Evolutionary conservation across 177 flowering plant genomes (phyloP).

Genomic region (Vitis hybrid): DNA sequence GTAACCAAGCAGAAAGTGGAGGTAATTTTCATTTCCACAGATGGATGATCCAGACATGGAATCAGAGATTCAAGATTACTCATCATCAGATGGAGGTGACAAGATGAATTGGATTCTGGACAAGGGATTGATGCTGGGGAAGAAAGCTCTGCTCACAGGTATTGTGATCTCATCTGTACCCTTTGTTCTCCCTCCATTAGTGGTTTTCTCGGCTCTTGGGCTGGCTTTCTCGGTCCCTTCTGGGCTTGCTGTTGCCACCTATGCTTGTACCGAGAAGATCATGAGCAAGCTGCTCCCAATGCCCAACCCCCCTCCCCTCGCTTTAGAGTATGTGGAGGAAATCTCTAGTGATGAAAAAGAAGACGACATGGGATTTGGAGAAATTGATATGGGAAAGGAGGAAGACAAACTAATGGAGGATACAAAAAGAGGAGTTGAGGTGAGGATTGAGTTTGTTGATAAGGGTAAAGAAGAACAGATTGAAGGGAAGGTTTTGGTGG

Average conservation of each 20-base stretch:
- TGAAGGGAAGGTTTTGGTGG: not conserved
- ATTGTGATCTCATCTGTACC: constrained; percentile 62
- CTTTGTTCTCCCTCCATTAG: constrained; percentile 67
- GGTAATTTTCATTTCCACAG: constrained; percentile 4
- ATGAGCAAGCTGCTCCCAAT: constrained; percentile 56
- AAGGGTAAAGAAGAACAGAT: not conserved
- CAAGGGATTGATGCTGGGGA: constrained; percentile 53
- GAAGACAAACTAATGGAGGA: constrained; percentile 16
- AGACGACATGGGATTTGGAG: constrained; percentile 9
- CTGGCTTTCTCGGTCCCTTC: constrained; percentile 57
- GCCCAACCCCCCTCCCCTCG: constrained; percentile 17
- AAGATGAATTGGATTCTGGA: constrained; percentile 37
- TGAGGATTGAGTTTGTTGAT: constrained; percentile 4
- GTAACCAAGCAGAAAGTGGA: too few relatives aligned
- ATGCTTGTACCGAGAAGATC: constrained; percentile 63
- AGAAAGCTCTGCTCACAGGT: constrained; percentile 58
- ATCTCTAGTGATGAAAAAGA: constrained; percentile 4
- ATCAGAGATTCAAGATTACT: constrained; percentile 25
- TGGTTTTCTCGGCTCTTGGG: constrained; percentile 57
- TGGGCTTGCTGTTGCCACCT: constrained; percentile 54
- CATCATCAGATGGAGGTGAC: constrained; percentile 12
- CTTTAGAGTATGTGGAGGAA: constrained; percentile 1
- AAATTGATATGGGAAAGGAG: constrained; percentile 10
- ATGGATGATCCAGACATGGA: constrained; percentile 35
- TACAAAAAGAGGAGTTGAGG: constrained; percentile 3